These are phyloP conservation scores for Sisymbrium altissimum DNA, from an alignment of 345 rosid species.

Conservation along the genomic window DNA sequence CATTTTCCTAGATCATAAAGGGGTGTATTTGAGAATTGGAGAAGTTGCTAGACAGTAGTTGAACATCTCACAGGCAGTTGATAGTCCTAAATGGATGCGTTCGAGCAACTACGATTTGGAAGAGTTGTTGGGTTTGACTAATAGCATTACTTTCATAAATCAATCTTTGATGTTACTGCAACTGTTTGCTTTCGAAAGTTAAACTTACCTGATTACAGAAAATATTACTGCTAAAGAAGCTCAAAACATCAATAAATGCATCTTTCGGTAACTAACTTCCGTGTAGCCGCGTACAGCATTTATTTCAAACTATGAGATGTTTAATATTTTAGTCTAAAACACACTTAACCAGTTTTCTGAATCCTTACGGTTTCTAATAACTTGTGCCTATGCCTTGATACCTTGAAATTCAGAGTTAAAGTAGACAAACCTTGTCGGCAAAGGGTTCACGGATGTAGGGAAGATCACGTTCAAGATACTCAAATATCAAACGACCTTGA, in stretches of 20 bases:
- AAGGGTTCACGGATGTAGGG: constrained; percentile 89
- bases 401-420: neutral
- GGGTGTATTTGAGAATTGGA: neutral
- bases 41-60: neutral
- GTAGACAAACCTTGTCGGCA: constrained; percentile 72
- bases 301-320: neutral
- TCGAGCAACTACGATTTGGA: neutral
- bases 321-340: neutral
- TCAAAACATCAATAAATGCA: constrained; percentile 2
- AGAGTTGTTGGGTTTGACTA: neutral
- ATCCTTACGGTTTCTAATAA: neutral
- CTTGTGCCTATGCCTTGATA: neutral
- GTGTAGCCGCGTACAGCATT: constrained; percentile 8
- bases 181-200: neutral
- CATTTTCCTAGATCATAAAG: neutral
- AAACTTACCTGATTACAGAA: neutral
- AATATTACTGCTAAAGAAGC: neutral
- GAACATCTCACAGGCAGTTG: neutral
- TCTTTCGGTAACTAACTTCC: constrained; percentile 10
- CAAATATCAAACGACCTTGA: constrained; percentile 56
- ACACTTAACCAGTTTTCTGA: neutral
- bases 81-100: neutral
- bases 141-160: neutral
- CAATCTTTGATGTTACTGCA: neutral
- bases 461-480: constrained; percentile 70